phyloP scores from a whole-genome alignment of 768 basidiomycete species.

The Daedaleopsis nitida region DNA sequence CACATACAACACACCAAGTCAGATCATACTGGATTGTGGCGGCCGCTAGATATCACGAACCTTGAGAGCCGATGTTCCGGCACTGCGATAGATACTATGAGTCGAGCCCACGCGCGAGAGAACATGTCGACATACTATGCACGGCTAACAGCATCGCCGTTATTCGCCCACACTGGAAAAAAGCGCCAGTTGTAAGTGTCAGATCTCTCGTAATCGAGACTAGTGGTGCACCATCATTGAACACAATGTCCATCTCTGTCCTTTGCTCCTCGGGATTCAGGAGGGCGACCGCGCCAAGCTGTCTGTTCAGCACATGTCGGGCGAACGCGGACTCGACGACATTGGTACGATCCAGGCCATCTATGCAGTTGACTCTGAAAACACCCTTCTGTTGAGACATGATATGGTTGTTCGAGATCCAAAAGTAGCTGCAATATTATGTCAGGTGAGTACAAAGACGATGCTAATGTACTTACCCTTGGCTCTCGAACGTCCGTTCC shows the following conservation, averaged over 20 bases:
- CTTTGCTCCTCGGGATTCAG: slow-evolving; percentile 54
- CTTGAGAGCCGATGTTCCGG: slow-evolving; percentile 96
- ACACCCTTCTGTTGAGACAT: slow-evolving; percentile 84
- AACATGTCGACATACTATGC: slow-evolving; percentile 60
- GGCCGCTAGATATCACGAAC: slow-evolving; percentile 40
- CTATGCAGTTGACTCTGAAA: slow-evolving; percentile 93
- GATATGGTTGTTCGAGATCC: slow-evolving; percentile 70
- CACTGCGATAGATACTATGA: slow-evolving; percentile 46
- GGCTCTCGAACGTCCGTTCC: slow-evolving; percentile 72
- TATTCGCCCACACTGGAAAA: slow-evolving; percentile 90
- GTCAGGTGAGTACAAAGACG: background rate
- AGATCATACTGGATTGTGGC: slow-evolving; percentile 12
- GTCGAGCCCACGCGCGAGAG: background rate
- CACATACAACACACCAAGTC: background rate
- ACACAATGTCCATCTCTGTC: slow-evolving; percentile 67
- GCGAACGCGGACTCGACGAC: slow-evolving; percentile 97
- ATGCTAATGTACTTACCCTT: slow-evolving; percentile 56
- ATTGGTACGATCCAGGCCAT: slow-evolving; percentile 93
- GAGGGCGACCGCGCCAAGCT: slow-evolving; percentile 74
- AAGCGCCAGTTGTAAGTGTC: background rate
- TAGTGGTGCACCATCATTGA: slow-evolving; percentile 67
- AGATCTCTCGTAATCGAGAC: background rate
- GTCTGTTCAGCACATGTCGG: slow-evolving; percentile 74
- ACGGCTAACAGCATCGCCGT: slow-evolving; percentile 92
- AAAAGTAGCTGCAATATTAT: slow-evolving; percentile 61